Evolutionary conservation across 2,329 filamentous ascomycete genomes (phyloP).

Genomic region (Ceratocystis cacaofunesta): DNA sequence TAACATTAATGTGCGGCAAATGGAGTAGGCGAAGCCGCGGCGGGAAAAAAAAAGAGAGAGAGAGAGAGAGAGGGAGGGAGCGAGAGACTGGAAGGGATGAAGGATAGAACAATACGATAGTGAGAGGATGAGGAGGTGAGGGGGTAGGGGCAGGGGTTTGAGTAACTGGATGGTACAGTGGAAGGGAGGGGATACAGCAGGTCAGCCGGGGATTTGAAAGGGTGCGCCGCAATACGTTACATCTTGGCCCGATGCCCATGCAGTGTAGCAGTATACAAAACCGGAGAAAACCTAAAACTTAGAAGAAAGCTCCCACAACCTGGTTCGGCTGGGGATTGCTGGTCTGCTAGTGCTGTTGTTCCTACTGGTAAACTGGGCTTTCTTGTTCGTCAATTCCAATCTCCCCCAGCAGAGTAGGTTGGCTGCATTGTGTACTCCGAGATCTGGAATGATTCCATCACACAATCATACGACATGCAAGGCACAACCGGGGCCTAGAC

Average conservation of each 20-base stretch:
- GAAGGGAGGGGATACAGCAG: not conserved
- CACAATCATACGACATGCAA: slow-evolving; percentile 3
- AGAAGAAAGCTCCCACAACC: too few relatives aligned
- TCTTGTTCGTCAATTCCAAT: not conserved
- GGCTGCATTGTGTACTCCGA: not conserved
- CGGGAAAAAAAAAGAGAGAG: not conserved
- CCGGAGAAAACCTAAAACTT: not conserved
- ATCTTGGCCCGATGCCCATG: not conserved
- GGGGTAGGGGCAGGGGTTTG: not conserved
- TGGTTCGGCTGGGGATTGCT: too few relatives aligned
- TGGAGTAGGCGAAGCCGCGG: slow-evolving; percentile 39
- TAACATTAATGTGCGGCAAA: slow-evolving; percentile 86
- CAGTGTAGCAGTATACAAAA: not conserved
- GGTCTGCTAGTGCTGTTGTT: too few relatives aligned
- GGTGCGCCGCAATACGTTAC: not conserved
- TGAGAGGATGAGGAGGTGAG: slow-evolving; percentile 25
- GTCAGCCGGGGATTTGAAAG: not conserved
- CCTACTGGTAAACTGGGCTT: too few relatives aligned
- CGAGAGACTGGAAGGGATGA: not conserved
- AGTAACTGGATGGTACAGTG: not conserved
- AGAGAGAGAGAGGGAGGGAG: not conserved
- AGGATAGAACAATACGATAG: not conserved
- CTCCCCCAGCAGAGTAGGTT: not conserved
- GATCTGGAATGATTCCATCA: not conserved
- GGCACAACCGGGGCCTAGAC: not conserved